These are phyloP conservation scores for Tulasnella sp. DNA, from an alignment of 768 basidiomycete genomes.

Conservation along the genomic window DNA sequence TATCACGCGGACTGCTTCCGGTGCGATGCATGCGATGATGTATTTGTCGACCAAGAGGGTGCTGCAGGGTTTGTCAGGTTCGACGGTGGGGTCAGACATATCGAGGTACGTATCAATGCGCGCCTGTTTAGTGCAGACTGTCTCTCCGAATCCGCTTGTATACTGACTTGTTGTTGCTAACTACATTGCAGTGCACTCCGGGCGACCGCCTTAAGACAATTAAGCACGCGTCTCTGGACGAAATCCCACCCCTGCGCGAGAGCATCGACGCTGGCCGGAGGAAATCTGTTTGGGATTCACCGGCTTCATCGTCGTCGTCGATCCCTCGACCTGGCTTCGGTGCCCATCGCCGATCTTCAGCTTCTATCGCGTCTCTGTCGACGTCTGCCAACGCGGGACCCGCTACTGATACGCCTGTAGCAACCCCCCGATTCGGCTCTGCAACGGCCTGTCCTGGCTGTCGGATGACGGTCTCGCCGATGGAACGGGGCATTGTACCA, in stretches of 20 bases:
- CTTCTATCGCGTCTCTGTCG: conserved; percentile 17
- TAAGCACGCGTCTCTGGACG: neutral
- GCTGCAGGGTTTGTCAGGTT: conserved; percentile 63
- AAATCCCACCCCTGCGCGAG: neutral
- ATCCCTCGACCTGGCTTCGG: conserved; percentile 1
- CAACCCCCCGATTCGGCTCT: conserved; percentile 48
- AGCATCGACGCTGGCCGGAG: neutral
- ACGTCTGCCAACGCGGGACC: conserved; percentile 33
- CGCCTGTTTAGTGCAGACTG: neutral
- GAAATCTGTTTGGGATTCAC: neutral
- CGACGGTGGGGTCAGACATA: conserved; percentile 56
- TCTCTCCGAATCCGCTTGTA: neutral
- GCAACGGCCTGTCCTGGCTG: conserved; percentile 62
- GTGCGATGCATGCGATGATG: conserved; percentile 52
- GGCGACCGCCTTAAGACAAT: neutral
- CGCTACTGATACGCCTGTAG: conserved; percentile 29
- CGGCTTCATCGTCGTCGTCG: neutral
- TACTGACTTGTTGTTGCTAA: neutral
- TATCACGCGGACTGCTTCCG: conserved; percentile 73
- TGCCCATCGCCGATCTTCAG: neutral
- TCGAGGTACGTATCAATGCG: conserved; percentile 36
- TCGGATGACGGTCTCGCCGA: conserved; percentile 57
- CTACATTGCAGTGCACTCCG: neutral
- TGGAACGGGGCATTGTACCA: conserved; percentile 79
- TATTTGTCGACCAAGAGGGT: conserved; percentile 54